phyloP scores from a whole-genome alignment of 805 yeast species.

The Grigorovia transvaalensis region DNA sequence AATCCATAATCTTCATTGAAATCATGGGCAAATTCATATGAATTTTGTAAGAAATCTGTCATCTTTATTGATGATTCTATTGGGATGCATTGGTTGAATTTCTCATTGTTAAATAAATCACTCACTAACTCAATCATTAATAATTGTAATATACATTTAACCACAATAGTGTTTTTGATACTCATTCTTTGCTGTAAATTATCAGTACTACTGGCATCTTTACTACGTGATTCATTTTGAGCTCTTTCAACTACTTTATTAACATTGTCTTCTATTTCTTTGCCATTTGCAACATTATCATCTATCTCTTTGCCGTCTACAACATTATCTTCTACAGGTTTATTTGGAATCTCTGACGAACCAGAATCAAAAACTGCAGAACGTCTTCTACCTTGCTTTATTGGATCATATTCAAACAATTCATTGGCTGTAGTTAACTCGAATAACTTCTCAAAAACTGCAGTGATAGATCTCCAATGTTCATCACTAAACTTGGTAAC shows the following conservation, averaged over 20 bases:
- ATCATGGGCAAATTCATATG: slow-evolving; percentile 73
- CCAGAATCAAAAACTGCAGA: slow-evolving; percentile 6
- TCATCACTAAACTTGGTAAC: slow-evolving; percentile 45
- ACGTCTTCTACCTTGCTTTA: slow-evolving; percentile 26
- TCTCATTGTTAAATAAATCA: slow-evolving; percentile 64
- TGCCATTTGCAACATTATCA: slow-evolving; percentile 13
- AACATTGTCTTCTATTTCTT: background rate
- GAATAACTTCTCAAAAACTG: slow-evolving; percentile 59
- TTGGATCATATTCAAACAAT: slow-evolving; percentile 47
- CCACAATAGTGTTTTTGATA: slow-evolving; percentile 68
- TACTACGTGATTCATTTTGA: slow-evolving; percentile 25
- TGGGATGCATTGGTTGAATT: slow-evolving; percentile 61
- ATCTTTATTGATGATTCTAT: slow-evolving; percentile 49
- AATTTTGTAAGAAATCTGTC: slow-evolving; percentile 48
- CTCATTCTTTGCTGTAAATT: slow-evolving; percentile 24
- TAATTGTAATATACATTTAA: slow-evolving; percentile 83
- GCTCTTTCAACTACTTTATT: slow-evolving; percentile 24
- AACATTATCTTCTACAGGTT: background rate
- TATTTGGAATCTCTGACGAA: background rate
- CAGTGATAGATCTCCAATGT: slow-evolving; percentile 70
- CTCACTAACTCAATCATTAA: slow-evolving; percentile 78
- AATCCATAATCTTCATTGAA: slow-evolving; percentile 85
- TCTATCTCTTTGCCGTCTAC: slow-evolving; percentile 29
- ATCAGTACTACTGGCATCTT: slow-evolving; percentile 19
- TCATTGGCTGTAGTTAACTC: slow-evolving; percentile 79